Base-by-base conservation (phyloP, 2,329 filamentous ascomycete species). In the Neophaeococcomyces mojaviensis region DNA sequence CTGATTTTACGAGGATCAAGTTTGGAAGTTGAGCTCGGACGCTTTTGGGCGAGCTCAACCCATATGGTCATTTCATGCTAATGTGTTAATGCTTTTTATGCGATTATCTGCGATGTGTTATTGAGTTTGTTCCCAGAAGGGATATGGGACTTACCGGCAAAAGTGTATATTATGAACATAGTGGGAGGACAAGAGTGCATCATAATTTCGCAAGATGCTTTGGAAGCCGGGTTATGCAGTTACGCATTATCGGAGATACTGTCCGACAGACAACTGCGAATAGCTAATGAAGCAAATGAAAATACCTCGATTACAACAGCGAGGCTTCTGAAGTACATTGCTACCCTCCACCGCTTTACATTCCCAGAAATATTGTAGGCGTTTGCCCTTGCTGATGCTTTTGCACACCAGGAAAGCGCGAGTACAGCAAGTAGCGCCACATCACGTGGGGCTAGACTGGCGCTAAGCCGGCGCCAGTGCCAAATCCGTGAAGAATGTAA, bases 1-100 rank as follows among this genome's bases (percentile, higher is more conserved):
- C 47, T 66, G 44, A 55, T 43, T 32, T 40, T 47, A 40, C 26
- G 16, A 9, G 10, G 12, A 4, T 41, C 39, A 10, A 39, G n/a
- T n/a, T 10, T 24, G 22, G 3, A 15, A 8, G 8, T 28, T 39
- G 19, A 24, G 15, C 19, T 34, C 10, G 20, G n/a, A 9, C 34
- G 19, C 26, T 15, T 39, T 22, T 15, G 37, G 6, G 20, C 7
- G 18, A 24, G 19, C 12, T 12, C 20, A 7, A 13, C 15, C 12
- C 24, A n/a, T 24, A n/a, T 28, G 3, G 22, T 39, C 8, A 20
- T 8, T n/a, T n/a, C 10, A 39, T 39, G 20, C 9, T 39, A 26
- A 39, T 39, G 37, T 39, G 37, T 39, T 28, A 28, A 39, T 26
- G 22, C 15, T 16, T 20, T 38, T 38, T 20, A 39, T 30, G 19